Conservation (phyloP, 495 filamentous ascomycete species). For the Neurospora africana region DNA sequence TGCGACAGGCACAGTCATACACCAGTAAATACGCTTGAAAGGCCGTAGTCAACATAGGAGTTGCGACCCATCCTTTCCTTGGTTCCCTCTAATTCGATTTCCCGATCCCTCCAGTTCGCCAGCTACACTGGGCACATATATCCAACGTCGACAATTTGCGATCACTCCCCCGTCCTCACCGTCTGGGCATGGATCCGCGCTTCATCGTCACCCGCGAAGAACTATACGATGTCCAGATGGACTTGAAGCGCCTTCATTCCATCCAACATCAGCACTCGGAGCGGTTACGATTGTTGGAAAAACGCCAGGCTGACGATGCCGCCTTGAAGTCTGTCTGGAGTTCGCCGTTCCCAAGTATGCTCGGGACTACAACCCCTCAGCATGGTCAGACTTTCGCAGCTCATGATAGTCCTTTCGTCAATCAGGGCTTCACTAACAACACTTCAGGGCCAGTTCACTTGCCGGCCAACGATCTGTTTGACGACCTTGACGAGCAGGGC, state of each 20-base stretch:
- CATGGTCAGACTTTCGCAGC: slow-evolving; percentile 50
- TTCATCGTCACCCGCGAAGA: slow-evolving; percentile 52
- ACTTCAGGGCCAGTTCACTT: slow-evolving; percentile 60
- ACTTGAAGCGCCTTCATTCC: slow-evolving; percentile 71
- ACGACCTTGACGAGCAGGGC: slow-evolving; percentile 71
- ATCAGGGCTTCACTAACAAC: slow-evolving; percentile 16
- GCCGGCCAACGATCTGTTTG: slow-evolving; percentile 52
- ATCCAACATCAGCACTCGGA: slow-evolving; percentile 75
- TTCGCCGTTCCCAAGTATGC: slow-evolving; percentile 69
- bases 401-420: not conserved
- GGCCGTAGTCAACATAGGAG: not conserved
- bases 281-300: slow-evolving; percentile 66
- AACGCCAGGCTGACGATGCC: slow-evolving; percentile 69
- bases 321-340: slow-evolving; percentile 81
- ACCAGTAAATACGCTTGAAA: not conserved
- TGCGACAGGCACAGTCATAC: not conserved
- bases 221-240: slow-evolving; percentile 76
- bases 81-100: not conserved
- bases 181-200: slow-evolving; percentile 44
- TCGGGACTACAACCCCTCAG: slow-evolving; percentile 61
- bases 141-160: not conserved
- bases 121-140: not conserved
- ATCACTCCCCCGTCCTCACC: not conserved
- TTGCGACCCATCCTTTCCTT: not conserved
- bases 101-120: not conserved